These are phyloP conservation scores for Imleria badia DNA, from an alignment of 768 basidiomycete species.

Conservation along the genomic window DNA sequence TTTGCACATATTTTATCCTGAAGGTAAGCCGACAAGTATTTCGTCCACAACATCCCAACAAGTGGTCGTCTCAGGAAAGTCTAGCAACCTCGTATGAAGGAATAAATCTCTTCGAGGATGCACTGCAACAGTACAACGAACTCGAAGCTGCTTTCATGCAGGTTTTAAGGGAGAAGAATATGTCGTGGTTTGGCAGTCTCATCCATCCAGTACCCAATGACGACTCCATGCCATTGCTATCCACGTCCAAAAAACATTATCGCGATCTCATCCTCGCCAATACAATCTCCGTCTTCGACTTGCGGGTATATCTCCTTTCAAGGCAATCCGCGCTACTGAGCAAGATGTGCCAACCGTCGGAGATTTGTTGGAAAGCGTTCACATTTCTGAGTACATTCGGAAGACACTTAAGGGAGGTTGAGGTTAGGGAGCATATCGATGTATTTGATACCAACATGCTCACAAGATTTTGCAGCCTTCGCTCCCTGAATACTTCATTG, in stretches of 20 bases:
- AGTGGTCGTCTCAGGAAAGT: constrained; percentile 66
- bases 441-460: constrained; percentile 14
- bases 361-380: constrained; percentile 68
- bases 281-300: constrained; percentile 91
- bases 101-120: constrained; percentile 87
- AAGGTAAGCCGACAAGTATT: constrained; percentile 59
- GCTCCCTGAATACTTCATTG: constrained; percentile 72
- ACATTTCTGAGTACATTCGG: constrained; percentile 80
- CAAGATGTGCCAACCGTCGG: constrained; percentile 62
- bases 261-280: constrained; percentile 87
- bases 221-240: constrained; percentile 81
- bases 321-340: constrained; percentile 79
- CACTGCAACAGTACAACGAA: constrained; percentile 85
- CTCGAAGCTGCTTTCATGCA: constrained; percentile 82
- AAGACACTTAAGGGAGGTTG: constrained; percentile 66
- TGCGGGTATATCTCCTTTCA: constrained; percentile 86
- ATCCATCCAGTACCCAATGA: constrained; percentile 70
- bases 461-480: constrained; percentile 38
- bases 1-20: constrained; percentile 93
- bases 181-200: constrained; percentile 90
- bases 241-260: constrained; percentile 78
- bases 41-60: background rate
- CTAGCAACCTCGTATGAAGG: constrained; percentile 90
- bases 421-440: constrained; percentile 46
- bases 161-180: constrained; percentile 71